Percentiles rank a stretch among this genome's conserved stretches.
These are phyloP conservation scores for Solanum piurae DNA, from an alignment of 257 asterid genomes.

Conservation along the genomic window DNA sequence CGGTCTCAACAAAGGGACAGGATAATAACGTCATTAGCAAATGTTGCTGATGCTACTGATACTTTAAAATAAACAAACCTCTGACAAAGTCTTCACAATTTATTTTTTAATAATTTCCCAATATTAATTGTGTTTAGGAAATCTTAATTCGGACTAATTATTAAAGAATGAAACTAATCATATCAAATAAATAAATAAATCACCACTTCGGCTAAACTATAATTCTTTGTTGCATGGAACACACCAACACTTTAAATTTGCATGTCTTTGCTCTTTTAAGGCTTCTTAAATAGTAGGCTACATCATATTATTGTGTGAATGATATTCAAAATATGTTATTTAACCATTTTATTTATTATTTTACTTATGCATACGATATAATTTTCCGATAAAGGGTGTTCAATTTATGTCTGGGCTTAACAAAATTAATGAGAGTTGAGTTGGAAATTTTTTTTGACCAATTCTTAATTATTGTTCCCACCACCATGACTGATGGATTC, in stretches of 20 bases:
- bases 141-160: not conserved
- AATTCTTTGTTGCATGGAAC: too few relatives aligned
- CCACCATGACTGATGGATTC: slow-evolving; percentile 8
- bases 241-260: not conserved
- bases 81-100: not conserved
- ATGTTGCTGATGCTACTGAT: not conserved
- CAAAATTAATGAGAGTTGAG: not conserved
- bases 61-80: not conserved
- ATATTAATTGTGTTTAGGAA: not conserved
- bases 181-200: too few relatives aligned
- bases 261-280: not conserved
- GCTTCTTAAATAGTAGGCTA: too few relatives aligned
- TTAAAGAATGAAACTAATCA: not conserved
- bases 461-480: slow-evolving; percentile 14
- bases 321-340: too few relatives aligned
- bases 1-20: not conserved
- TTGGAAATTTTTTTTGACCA: not conserved
- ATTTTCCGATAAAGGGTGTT: too few relatives aligned
- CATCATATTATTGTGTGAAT: too few relatives aligned
- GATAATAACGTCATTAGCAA: slow-evolving; percentile 15
- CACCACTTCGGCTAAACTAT: too few relatives aligned
- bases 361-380: too few relatives aligned
- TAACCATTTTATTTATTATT: too few relatives aligned
- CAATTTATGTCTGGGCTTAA: not conserved
- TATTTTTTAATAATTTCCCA: not conserved